phyloP scores from a whole-genome alignment of 2,329 filamentous ascomycete species.

The Chalaropsis thielavioides region DNA sequence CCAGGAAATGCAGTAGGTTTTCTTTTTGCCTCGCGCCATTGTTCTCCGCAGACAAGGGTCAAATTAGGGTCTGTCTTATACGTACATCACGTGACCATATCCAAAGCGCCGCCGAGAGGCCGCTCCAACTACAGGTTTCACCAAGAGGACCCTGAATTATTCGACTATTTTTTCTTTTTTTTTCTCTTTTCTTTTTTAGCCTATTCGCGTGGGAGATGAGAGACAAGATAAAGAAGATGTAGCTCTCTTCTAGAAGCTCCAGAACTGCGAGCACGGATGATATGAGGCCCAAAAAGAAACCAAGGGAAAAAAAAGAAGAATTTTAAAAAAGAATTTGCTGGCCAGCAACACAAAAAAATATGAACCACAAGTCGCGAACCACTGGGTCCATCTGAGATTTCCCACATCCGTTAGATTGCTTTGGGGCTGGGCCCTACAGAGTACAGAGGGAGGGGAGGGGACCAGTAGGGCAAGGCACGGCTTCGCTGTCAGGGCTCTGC shows the following conservation, averaged over 20 bases:
- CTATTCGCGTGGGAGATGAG: neutral
- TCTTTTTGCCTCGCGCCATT: neutral
- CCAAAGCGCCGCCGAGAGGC: no score
- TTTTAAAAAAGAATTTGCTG: no score
- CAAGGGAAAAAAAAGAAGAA: neutral
- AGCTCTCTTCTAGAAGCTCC: neutral
- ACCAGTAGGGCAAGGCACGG: no score
- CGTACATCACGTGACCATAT: neutral
- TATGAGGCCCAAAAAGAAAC: neutral
- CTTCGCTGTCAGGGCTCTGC: no score
- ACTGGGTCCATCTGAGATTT: no score
- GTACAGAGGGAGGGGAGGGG: no score
- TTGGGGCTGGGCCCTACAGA: neutral
- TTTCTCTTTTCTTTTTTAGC: no score
- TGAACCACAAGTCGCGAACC: neutral
- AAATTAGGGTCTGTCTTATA: neutral
- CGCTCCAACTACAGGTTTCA: neutral
- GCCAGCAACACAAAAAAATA: no score
- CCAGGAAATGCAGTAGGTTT: neutral
- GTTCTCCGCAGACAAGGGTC: neutral
- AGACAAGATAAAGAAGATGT: neutral
- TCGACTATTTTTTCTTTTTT: neutral
- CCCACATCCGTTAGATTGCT: no score
- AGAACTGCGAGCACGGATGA: neutral
- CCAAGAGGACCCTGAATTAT: neutral